Conservation (phyloP, 169 alveolate genomes). For the Theileria luwenshuni region DNA sequence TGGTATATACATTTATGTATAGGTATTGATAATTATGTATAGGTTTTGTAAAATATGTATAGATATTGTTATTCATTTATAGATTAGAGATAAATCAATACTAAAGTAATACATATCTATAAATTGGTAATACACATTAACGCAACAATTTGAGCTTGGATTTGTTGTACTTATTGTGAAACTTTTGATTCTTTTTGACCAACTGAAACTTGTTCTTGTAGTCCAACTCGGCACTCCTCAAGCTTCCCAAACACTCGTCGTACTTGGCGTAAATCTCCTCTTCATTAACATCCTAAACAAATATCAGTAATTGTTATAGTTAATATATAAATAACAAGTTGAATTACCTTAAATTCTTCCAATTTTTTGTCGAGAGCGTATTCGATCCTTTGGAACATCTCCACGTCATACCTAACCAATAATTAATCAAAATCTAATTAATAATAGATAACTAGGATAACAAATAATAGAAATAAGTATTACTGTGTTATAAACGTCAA, state of each 20-base stretch:
- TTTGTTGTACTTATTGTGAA: constrained; percentile 14
- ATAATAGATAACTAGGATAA: background rate
- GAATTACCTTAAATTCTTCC: constrained; percentile 62
- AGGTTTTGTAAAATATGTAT: no score
- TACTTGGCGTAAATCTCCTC: constrained; percentile 6
- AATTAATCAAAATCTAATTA: constrained; percentile 56
- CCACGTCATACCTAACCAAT: constrained; percentile 85
- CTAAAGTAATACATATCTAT: no score
- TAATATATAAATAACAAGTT: background rate
- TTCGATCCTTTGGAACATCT: constrained; percentile 89
- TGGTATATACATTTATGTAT: no score
- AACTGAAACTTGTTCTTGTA: constrained; percentile 11
- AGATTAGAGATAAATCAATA: no score
- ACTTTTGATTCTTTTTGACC: constrained; percentile 11
- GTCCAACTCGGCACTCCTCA: constrained; percentile 20
- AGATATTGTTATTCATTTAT: no score
- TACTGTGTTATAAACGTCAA: constrained; percentile 93
- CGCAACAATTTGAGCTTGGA: constrained; percentile 13
- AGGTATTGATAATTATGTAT: no score
- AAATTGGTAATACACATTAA: no score
- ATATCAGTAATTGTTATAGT: no score
- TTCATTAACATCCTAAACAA: constrained; percentile 7
- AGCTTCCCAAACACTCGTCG: constrained; percentile 4
- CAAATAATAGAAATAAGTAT: background rate
- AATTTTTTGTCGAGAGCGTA: constrained; percentile 86